Evolutionary conservation across 306 rosid genomes (phyloP).

Genomic region (Coriaria nepalensis): DNA sequence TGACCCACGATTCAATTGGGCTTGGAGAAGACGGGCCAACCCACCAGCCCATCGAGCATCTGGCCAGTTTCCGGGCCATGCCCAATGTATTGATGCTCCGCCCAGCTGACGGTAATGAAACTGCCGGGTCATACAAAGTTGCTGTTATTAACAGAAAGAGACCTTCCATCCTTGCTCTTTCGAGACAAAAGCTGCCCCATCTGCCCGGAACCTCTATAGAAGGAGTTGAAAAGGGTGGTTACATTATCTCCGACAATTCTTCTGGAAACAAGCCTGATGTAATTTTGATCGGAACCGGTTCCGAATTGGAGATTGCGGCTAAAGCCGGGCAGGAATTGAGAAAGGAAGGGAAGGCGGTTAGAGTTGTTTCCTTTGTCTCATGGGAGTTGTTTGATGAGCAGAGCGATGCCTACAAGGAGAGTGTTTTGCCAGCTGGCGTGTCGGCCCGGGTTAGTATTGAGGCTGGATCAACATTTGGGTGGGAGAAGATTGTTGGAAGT

Average conservation of each 20-base stretch:
- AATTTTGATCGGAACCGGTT: conserved; percentile 85
- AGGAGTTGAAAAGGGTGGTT: conserved; percentile 92
- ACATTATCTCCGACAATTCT: conserved; percentile 68
- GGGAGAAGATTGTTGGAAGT: conserved; percentile 72
- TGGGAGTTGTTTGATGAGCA: conserved; percentile 93
- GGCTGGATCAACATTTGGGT: conserved; percentile 91
- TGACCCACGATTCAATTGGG: conserved; percentile 98
- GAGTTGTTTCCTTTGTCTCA: conserved; percentile 74
- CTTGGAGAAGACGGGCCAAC: conserved; percentile 99
- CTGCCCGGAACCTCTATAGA: conserved; percentile 76
- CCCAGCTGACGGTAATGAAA: conserved; percentile 94
- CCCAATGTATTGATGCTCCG: conserved; percentile 94
- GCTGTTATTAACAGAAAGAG: conserved; percentile 71
- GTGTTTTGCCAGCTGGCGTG: conserved; percentile 76
- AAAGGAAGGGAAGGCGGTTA: conserved; percentile 83
- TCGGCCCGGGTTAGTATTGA: conserved; percentile 91
- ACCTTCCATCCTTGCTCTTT: conserved; percentile 96
- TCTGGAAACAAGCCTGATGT: conserved; percentile 89
- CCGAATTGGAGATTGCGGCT: conserved; percentile 83
- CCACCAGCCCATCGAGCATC: conserved; percentile 91
- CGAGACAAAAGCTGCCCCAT: conserved; percentile 74
- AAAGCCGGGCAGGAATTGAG: conserved; percentile 84
- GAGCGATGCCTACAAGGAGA: conserved; percentile 80
- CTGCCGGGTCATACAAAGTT: conserved; percentile 91
- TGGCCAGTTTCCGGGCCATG: conserved; percentile 99